A percentile compares a stretch with the other conserved stretches of the same genome.
Conservation (phyloP, 2,329 filamentous ascomycete genomes). For the Cladosporium colombiae region DNA sequence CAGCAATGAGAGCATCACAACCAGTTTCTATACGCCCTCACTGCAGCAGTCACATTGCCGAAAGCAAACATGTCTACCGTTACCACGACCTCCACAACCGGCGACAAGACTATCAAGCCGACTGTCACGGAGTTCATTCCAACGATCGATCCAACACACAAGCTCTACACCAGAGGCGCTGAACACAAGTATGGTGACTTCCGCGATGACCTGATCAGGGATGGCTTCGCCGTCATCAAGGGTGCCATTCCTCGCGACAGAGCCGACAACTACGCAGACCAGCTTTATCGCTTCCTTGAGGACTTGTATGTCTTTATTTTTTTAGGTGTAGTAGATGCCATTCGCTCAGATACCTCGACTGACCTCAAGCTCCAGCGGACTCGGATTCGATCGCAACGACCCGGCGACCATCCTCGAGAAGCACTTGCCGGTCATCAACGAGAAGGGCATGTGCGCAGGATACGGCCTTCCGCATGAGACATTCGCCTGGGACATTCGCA, state of each 20-base stretch:
- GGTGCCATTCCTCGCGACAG: conserved; percentile 46
- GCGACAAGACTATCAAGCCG: conserved; percentile 16
- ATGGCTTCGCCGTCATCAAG: conserved; percentile 51
- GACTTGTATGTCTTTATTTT: conserved; percentile 34
- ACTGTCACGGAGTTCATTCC: conserved; percentile 2
- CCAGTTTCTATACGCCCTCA: neutral
- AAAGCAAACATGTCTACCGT: neutral
- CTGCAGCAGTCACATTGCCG: too few species aligned
- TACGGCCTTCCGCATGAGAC: conserved; percentile 44
- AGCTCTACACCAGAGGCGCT: neutral
- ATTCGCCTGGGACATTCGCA: conserved; percentile 53
- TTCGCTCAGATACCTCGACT: neutral
- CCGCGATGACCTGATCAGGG: conserved; percentile 36
- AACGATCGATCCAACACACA: conserved; percentile 18
- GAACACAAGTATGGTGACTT: conserved; percentile 33
- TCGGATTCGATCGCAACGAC: conserved; percentile 42
- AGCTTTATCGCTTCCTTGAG: conserved; percentile 35
- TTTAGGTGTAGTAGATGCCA: neutral
- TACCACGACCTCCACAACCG: conserved; percentile 16
- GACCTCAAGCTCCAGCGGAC: conserved; percentile 26
- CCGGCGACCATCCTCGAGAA: conserved; percentile 38
- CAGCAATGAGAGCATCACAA: too few species aligned
- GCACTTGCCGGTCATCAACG: conserved; percentile 44
- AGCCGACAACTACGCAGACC: conserved; percentile 40
- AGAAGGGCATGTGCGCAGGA: conserved; percentile 49